Conservation (phyloP, 345 rosid genomes). For the Physaria fendleri region DNA sequence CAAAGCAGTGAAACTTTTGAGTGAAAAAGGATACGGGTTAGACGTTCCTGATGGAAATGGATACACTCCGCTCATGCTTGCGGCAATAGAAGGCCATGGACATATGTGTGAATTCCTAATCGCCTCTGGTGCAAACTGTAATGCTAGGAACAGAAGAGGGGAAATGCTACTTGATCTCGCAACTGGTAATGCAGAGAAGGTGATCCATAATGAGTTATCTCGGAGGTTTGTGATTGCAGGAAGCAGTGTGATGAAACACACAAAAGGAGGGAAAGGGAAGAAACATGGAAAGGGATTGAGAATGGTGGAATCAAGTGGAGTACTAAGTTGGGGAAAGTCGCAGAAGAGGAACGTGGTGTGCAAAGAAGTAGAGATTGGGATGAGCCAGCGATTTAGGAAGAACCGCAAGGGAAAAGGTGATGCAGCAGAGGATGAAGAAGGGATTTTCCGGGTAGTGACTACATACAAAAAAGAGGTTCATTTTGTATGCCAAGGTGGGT, state of each 20-base stretch:
- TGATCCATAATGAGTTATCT: slow-evolving; percentile 72
- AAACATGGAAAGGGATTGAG: slow-evolving; percentile 56
- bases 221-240: slow-evolving; percentile 58
- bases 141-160: too few species aligned
- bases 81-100: slow-evolving; percentile 74
- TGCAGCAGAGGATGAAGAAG: slow-evolving; percentile 38
- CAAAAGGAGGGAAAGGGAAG: slow-evolving; percentile 71
- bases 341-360: slow-evolving; percentile 58
- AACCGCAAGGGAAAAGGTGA: slow-evolving; percentile 43
- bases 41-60: slow-evolving; percentile 73
- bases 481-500: slow-evolving; percentile 71
- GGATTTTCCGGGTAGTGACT: slow-evolving; percentile 67
- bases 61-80: slow-evolving; percentile 88
- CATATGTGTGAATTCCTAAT: slow-evolving; percentile 60
- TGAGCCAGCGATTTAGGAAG: slow-evolving; percentile 44
- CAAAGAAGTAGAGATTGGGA: slow-evolving; percentile 54
- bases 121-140: slow-evolving; percentile 56
- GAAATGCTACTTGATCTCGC: slow-evolving; percentile 60
- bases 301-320: slow-evolving; percentile 50
- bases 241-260: slow-evolving; percentile 57
- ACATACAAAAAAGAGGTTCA: slow-evolving; percentile 70
- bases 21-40: slow-evolving; percentile 59
- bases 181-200: slow-evolving; percentile 41
- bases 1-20: slow-evolving; percentile 59
- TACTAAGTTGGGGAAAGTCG: slow-evolving; percentile 80